Evolutionary conservation across 1,139 yeast genomes (phyloP).

Genomic region (Saccharomyces hybrid): DNA sequence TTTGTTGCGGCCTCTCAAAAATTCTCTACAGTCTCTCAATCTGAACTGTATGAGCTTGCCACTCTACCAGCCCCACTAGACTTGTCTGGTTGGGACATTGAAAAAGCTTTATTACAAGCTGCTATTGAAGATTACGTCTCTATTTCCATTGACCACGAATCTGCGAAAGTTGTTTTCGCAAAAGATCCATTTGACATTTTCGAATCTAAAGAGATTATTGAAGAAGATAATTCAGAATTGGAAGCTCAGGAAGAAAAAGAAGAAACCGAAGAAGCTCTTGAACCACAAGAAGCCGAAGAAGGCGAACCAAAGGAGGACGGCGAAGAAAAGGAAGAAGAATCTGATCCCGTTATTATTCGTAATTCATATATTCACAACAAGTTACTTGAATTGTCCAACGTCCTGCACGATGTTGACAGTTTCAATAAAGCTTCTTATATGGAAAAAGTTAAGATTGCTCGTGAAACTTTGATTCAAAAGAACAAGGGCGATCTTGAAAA

Average conservation of each 20-base stretch:
- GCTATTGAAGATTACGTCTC: conserved; percentile 76
- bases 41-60: conserved; percentile 70
- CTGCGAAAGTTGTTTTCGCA: conserved; percentile 69
- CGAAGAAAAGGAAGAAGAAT: conserved; percentile 34
- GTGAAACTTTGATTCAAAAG: conserved; percentile 30
- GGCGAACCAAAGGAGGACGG: neutral
- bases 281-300: conserved; percentile 26
- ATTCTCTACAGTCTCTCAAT: conserved; percentile 74
- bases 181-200: conserved; percentile 71
- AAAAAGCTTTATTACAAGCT: conserved; percentile 73
- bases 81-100: conserved; percentile 65
- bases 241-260: conserved; percentile 53
- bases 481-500: conserved; percentile 29
- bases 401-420: conserved; percentile 25
- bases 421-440: conserved; percentile 26
- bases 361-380: conserved; percentile 49
- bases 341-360: conserved; percentile 60
- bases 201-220: conserved; percentile 48
- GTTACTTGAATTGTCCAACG: conserved; percentile 24
- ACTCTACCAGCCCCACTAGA: conserved; percentile 63
- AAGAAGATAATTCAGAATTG: conserved; percentile 52
- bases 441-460: conserved; percentile 31
- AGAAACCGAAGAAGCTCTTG: conserved; percentile 43
- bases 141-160: conserved; percentile 77
- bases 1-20: conserved; percentile 85